Base-by-base conservation (phyloP, 257 asterid species). In the Nyctanthes arbortristis region DNA sequence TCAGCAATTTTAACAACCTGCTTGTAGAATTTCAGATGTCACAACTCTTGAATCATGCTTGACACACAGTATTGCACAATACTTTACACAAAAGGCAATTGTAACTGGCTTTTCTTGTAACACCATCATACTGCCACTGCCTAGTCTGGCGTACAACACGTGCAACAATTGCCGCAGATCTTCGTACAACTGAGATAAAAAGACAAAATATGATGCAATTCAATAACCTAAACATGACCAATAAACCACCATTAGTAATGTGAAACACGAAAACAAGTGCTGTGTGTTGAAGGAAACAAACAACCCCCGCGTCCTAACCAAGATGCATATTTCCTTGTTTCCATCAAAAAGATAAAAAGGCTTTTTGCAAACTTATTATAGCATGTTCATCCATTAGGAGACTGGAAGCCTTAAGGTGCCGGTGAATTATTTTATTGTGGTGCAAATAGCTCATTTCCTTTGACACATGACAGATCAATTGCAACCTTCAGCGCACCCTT, bases 361-460 rank as follows among this genome's bases (percentile, higher is more conserved):
- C 16, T 27, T 9, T 52, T 52, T 52, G 55, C 22, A 3, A 52
- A 32, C 12, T 66, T 39, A 84, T 86, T 88, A 88, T 97, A 32
- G 78, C 84, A 39, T 88, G 82, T 77, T 90, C 98, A 63, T 90
- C 89, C 88, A 93, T 75, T 68, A 93, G 81, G 65, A 93, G 84
- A 83, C 87, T 93, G 64, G 98, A 95, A 6, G 97, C 92, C 85
- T 93, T 93, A 2, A 92, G 77, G 83, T 90, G 97, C 76, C 97
- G 69, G 74, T 92, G 98, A 32, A 92, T 82, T 61, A 92, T 88
- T 61, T 87, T 82, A 64, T 93, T 87, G 69, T 83, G 87, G 81
- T 93, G 97, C 89, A 93, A 74, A 69, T 90, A 93, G 80, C 81
- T 87, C 98, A 93, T 93, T 63, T 96, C 98, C 80, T 88, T 87